Conservation (phyloP, 768 basidiomycete genomes). For the Trametes sanguinea region DNA sequence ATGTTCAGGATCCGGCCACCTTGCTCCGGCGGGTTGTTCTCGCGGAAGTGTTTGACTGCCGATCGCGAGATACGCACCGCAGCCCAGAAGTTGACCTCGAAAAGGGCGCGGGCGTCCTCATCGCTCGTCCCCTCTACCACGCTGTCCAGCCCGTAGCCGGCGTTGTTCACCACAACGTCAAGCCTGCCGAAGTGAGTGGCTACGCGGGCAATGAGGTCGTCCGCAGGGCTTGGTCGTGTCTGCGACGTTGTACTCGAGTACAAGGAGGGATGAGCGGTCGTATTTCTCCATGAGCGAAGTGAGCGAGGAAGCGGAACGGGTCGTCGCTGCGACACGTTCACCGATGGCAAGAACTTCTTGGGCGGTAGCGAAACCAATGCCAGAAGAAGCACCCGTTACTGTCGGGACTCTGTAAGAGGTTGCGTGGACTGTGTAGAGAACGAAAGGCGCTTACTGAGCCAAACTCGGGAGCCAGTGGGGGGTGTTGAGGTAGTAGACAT, state of each 20-base stretch:
- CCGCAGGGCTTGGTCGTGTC: constrained; percentile 20
- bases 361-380: constrained; percentile 34
- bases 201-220: constrained; percentile 13
- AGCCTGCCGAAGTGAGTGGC: constrained; percentile 31
- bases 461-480: constrained; percentile 4
- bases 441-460: constrained; percentile 7
- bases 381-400: constrained; percentile 39
- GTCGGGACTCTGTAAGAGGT: too few relatives aligned
- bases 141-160: constrained; percentile 27
- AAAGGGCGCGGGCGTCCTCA: constrained; percentile 35
- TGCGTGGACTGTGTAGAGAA: too few relatives aligned
- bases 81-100: constrained; percentile 50
- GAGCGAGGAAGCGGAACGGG: constrained; percentile 31
- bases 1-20: constrained; percentile 36
- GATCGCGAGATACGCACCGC: constrained; percentile 38
- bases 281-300: constrained; percentile 28
- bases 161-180: constrained; percentile 37
- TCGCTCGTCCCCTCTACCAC: constrained; percentile 42
- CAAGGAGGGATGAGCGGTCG: constrained; percentile 30
- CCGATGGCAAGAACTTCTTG: constrained; percentile 35
- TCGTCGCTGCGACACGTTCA: constrained; percentile 38
- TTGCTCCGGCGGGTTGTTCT: constrained; percentile 22
- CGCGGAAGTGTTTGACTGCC: constrained; percentile 23
- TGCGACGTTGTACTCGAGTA: constrained; percentile 35
- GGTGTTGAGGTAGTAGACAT: neutral